Base-by-base conservation (phyloP, 2,329 filamentous ascomycete species). In the Botrytis tulipae region DNA sequence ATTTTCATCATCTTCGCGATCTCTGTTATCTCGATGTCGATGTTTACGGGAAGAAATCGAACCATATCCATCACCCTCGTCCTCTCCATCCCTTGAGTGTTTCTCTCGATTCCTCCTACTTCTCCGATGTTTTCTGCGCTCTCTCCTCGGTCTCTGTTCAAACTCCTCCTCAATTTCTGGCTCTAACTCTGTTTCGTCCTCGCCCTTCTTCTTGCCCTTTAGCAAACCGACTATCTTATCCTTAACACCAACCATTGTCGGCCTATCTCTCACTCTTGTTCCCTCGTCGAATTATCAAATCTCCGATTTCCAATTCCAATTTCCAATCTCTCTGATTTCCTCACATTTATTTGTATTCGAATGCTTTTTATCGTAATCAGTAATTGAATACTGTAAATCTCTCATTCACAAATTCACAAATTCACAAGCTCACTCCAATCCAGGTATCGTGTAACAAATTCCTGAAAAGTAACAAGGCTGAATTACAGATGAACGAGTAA, bases 161-260 rank as follows among this genome's bases (percentile, higher is more conserved):
- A 42, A 37, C 18, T 44, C 66, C 25, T 57, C 48, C n/a, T 69
- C 48, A 25, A 57, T 57, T 42, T 42, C 32, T 6, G 48, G 65
- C 46, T 20, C 32, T 3, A n/a, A 10, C 22, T 67, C 65, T 29
- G 25, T 4, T 37, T 51, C 66, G n/a, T 69, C 66, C 35, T 42
- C 48, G 22, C 35, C 29, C 66, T 59, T 69, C 48, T 69, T 69
- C 66, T 69, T 69, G 35, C 66, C 66, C 35, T 32, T 40, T 6
- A 69, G n/a, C n/a, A 69, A 69, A 57, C 48, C 40, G 7, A 51
- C 37, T 29, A 69, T 69, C 48, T 57, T 69, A 8, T 69, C 48
- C 48, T 69, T 69, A 25, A 69, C 66, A 42, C 66, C 65, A 42
- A n/a, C 66, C 66, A 69, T 69, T 42, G n/a, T 69, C 65, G 10